Conservation (phyloP, 768 basidiomycete species). For the Cubamyces sp. region DNA sequence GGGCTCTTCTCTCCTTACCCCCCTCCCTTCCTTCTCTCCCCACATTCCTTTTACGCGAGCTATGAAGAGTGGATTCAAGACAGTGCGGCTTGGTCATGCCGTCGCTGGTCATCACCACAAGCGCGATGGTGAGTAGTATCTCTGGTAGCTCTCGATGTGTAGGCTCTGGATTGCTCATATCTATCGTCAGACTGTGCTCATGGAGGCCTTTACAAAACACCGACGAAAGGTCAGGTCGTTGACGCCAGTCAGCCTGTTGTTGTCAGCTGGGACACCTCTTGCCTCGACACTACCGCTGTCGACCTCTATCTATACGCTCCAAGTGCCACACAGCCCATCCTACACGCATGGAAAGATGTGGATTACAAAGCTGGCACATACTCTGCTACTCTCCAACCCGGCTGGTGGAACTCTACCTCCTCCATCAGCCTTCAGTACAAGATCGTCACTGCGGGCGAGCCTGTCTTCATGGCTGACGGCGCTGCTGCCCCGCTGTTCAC, state of each 20-base stretch:
- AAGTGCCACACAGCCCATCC: conserved; percentile 40
- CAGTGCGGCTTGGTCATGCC: conserved; percentile 23
- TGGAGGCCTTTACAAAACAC: conserved; percentile 66
- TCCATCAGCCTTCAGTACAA: conserved; percentile 56
- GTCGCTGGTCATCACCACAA: conserved; percentile 19
- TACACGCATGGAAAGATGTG: conserved; percentile 64
- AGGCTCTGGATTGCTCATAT: not conserved
- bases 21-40: conserved; percentile 7
- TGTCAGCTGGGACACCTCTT: conserved; percentile 69
- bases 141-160: too few species aligned
- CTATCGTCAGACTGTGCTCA: conserved; percentile 48
- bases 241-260: conserved; percentile 52
- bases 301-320: conserved; percentile 76
- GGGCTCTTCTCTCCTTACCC: conserved; percentile 10
- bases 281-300: conserved; percentile 51
- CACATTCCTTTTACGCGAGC: conserved; percentile 23
- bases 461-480: conserved; percentile 53
- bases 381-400: conserved; percentile 53
- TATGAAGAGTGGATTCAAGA: conserved; percentile 26
- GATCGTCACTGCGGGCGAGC: conserved; percentile 55
- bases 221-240: conserved; percentile 50
- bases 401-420: conserved; percentile 71
- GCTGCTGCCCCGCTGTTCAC: conserved; percentile 74
- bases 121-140: conserved; percentile 24
- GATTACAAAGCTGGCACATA: conserved; percentile 53